phyloP scores from a whole-genome alignment of 2,329 filamentous ascomycete species.

The Paracamarosporium sp. region DNA sequence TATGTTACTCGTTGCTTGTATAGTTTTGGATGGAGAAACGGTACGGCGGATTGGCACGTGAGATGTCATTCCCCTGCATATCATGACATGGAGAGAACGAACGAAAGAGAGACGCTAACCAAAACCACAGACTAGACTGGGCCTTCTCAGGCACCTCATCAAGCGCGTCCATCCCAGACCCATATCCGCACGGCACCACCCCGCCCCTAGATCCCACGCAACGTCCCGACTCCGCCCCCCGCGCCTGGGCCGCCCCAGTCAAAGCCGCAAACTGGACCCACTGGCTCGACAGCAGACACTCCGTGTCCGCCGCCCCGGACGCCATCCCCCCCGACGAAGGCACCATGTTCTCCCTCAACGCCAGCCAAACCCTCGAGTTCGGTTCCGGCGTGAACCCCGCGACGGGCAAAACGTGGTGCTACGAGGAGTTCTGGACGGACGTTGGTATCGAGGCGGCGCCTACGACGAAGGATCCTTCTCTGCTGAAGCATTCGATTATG shows the following conservation, averaged over 20 bases:
- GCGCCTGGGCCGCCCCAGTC: slow-evolving; percentile 6
- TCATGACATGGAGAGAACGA: background rate
- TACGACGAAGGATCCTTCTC: background rate
- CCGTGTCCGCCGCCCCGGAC: slow-evolving; percentile 32
- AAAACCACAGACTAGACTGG: slow-evolving; percentile 62
- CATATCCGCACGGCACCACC: background rate
- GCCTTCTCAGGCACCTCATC: slow-evolving; percentile 65
- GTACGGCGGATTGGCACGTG: background rate
- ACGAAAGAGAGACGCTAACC: background rate
- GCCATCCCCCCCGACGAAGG: slow-evolving; percentile 59
- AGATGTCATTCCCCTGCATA: background rate
- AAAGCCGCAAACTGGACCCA: slow-evolving; percentile 60
- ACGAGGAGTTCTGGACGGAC: slow-evolving; percentile 73
- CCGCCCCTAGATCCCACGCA: too few species aligned
- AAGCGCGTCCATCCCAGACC: background rate
- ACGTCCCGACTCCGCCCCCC: too few species aligned
- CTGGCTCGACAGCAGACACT: slow-evolving; percentile 64
- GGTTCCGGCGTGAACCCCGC: slow-evolving; percentile 67
- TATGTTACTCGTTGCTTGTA: background rate
- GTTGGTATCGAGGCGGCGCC: slow-evolving; percentile 38
- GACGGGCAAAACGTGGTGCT: slow-evolving; percentile 58
- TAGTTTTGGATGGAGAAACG: too few species aligned
- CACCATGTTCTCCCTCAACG: slow-evolving; percentile 56
- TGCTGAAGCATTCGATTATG: slow-evolving; percentile 45
- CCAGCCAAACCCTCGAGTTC: slow-evolving; percentile 53